Percentiles rank a stretch among this genome's conserved stretches.
These are phyloP conservation scores for Prunus salicina DNA, from an alignment of 306 rosid genomes.

Conservation along the genomic window DNA sequence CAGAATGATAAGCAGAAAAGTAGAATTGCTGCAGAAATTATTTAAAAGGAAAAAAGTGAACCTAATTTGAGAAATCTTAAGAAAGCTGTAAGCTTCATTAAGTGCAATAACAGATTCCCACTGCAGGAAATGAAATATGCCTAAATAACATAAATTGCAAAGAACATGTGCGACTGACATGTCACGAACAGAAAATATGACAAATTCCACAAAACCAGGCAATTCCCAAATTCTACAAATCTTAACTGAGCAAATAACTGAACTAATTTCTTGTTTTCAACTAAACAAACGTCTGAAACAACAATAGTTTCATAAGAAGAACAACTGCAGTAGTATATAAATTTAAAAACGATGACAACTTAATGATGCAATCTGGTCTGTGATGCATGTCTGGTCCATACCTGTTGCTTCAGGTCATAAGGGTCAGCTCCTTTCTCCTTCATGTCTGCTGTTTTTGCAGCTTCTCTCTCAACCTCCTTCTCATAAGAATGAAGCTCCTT, in stretches of 20 bases:
- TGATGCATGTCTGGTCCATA: conserved; percentile 10
- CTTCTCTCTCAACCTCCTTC: conserved; percentile 86
- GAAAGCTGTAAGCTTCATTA: background rate
- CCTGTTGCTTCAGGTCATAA: conserved; percentile 92
- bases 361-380: background rate
- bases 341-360: background rate
- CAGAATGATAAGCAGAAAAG: background rate
- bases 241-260: background rate
- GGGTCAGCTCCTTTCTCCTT: conserved; percentile 80
- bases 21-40: background rate
- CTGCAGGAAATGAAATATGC: background rate
- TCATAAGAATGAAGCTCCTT: conserved; percentile 85
- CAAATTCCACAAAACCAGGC: background rate
- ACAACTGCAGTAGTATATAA: background rate
- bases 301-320: background rate
- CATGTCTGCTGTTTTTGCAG: conserved; percentile 82
- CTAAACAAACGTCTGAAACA: background rate
- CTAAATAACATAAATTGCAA: background rate
- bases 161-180: background rate
- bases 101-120: background rate
- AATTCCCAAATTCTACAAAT: background rate
- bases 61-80: background rate
- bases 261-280: background rate
- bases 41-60: background rate
- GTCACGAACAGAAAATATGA: background rate